Evolutionary conservation across 2,329 filamentous ascomycete genomes (phyloP).

Genomic region (Botrytis elliptica): DNA sequence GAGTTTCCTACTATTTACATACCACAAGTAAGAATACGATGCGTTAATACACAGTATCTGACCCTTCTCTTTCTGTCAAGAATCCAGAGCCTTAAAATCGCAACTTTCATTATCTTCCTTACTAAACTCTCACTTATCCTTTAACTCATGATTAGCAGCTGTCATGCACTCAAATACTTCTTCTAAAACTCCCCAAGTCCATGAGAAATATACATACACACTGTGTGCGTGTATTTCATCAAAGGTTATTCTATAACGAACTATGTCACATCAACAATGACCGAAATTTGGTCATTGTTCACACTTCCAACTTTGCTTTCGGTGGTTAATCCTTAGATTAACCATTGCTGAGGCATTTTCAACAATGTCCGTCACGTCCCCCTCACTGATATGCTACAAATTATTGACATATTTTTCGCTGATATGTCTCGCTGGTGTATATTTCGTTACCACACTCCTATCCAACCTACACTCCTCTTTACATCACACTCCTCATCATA

Average conservation of each 20-base stretch:
- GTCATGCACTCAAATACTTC: neutral
- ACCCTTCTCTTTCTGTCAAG: neutral
- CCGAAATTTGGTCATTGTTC: neutral
- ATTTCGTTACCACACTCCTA: neutral
- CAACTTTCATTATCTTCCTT: neutral
- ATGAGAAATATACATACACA: neutral
- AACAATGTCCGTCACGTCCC: neutral
- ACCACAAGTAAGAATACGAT: neutral
- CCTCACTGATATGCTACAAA: neutral
- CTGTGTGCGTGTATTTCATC: neutral
- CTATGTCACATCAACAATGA: neutral
- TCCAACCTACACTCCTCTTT: neutral
- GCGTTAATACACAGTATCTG: neutral
- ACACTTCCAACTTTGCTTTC: neutral
- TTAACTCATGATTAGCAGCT: neutral
- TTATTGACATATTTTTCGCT: neutral
- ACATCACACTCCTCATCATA: too few relatives aligned
- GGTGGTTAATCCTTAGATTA: fast-evolving
- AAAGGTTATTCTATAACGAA: neutral
- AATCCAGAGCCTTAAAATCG: neutral
- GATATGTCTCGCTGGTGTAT: neutral
- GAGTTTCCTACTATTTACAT: neutral
- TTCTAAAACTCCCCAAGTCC: fast-evolving
- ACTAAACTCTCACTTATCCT: neutral
- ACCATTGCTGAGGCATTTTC: neutral